Evolutionary conservation across 1,139 yeast genomes (phyloP).

Genomic region (Geotrichum carabidarum): DNA sequence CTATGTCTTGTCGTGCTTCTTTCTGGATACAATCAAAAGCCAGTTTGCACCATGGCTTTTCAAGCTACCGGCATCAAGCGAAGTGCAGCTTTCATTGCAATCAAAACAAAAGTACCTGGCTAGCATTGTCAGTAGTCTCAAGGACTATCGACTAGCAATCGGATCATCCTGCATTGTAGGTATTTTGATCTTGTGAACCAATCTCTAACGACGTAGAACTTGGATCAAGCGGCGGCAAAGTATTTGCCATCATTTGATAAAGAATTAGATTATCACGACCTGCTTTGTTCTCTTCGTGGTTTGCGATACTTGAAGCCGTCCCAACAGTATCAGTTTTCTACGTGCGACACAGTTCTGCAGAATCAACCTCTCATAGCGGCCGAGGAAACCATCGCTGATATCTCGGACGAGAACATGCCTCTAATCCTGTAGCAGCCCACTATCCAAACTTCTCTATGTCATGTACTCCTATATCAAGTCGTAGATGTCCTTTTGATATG

Average conservation of each 20-base stretch:
- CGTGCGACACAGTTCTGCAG: no score
- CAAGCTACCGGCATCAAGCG: neutral
- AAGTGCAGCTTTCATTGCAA: neutral
- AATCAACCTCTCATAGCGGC: no score
- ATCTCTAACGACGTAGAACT: neutral
- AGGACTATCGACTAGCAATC: neutral
- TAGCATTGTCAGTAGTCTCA: conserved; percentile 3
- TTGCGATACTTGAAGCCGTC: no score
- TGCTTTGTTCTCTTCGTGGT: neutral
- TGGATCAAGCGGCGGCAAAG: neutral
- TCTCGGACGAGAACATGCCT: no score
- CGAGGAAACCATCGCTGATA: no score
- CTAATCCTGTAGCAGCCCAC: no score
- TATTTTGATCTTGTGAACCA: neutral
- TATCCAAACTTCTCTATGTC: no score
- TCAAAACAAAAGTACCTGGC: neutral
- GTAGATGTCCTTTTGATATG: no score
- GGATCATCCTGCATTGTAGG: neutral
- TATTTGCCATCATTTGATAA: neutral
- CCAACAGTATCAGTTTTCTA: no score
- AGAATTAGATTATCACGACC: neutral
- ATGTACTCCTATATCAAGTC: no score
- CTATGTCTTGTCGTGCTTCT: neutral
- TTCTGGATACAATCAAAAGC: neutral
- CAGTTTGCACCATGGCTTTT: conserved; percentile 2